These are phyloP conservation scores for Syncephalis plumigaleata DNA, from an alignment of 371 early-diverging fungal genomes.

Conservation along the genomic window DNA sequence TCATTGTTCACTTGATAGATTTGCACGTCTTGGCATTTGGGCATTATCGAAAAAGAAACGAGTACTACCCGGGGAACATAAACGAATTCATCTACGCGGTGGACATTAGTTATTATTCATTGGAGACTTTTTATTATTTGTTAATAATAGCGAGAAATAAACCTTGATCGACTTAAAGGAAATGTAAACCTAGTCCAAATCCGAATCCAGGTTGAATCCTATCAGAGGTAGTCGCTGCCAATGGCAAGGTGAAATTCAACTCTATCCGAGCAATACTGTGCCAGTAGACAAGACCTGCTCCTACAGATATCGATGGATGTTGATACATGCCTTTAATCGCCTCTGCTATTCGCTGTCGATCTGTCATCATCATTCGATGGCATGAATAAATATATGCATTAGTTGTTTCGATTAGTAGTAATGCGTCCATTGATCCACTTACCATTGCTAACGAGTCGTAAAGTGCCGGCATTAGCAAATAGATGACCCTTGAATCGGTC, in stretches of 20 bases:
- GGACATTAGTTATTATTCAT: neutral
- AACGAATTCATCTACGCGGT: neutral
- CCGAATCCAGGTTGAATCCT: constrained; percentile 60
- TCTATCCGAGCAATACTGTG: constrained; percentile 77
- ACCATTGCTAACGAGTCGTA: constrained; percentile 30
- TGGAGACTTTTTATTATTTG: neutral
- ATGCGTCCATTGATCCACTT: constrained; percentile 5
- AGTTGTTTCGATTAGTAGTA: too few relatives aligned
- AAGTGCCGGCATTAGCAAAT: constrained; percentile 75
- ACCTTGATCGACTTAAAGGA: constrained; percentile 39
- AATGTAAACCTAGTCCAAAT: constrained; percentile 75
- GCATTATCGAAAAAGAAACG: too few relatives aligned
- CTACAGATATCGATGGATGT: constrained; percentile 46
- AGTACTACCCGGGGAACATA: neutral
- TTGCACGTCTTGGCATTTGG: too few relatives aligned
- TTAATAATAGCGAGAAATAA: too few relatives aligned
- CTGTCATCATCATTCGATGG: neutral
- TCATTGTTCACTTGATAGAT: too few relatives aligned
- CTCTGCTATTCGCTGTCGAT: constrained; percentile 6
- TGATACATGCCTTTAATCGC: constrained; percentile 17
- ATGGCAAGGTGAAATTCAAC: constrained; percentile 75
- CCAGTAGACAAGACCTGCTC: constrained; percentile 70
- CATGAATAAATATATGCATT: constrained; percentile 1
- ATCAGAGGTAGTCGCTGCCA: constrained; percentile 54
- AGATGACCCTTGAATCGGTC: constrained; percentile 60